These are phyloP conservation scores for Insectozyma bohioensis DNA, from an alignment of 1,139 yeast genomes.

Conservation along the genomic window DNA sequence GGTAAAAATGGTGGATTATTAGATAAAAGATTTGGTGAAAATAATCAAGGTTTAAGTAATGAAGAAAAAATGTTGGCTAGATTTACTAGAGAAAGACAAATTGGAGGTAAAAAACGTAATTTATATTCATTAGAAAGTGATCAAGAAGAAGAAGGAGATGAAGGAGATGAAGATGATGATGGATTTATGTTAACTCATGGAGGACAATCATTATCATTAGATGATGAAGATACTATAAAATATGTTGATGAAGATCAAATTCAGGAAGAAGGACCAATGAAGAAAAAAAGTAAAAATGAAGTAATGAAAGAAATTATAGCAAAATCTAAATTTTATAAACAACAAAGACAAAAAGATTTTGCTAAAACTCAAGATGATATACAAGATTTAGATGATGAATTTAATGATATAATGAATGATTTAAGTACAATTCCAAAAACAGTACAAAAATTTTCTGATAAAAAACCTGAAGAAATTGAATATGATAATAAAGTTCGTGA, in stretches of 20 bases:
- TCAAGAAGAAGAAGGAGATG: constrained; percentile 58
- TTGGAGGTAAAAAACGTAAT: constrained; percentile 44
- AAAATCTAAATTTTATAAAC: constrained; percentile 86
- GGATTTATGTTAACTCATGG: constrained; percentile 68
- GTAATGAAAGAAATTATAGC: constrained; percentile 97
- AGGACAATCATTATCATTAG: constrained; percentile 65
- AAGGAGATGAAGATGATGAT: constrained; percentile 40
- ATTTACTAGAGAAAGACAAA: constrained; percentile 84
- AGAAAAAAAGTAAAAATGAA: constrained; percentile 86
- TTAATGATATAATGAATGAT: constrained; percentile 65
- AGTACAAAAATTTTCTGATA: constrained; percentile 25
- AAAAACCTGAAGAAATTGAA: constrained; percentile 49
- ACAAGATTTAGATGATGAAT: constrained; percentile 74
- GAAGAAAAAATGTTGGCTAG: constrained; percentile 96
- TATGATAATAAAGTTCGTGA: constrained; percentile 81
- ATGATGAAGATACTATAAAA: constrained; percentile 37
- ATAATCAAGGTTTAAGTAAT: constrained; percentile 63
- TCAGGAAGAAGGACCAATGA: constrained; percentile 32
- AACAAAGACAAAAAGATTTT: constrained; percentile 80
- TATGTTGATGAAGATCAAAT: constrained; percentile 37
- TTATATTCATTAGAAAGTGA: constrained; percentile 68
- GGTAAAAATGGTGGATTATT: constrained; percentile 76
- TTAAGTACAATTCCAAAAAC: constrained; percentile 39
- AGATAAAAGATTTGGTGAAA: constrained; percentile 93
- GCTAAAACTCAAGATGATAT: constrained; percentile 70